Conservation (phyloP, 805 yeast species). For the Candida palmyrensis region DNA sequence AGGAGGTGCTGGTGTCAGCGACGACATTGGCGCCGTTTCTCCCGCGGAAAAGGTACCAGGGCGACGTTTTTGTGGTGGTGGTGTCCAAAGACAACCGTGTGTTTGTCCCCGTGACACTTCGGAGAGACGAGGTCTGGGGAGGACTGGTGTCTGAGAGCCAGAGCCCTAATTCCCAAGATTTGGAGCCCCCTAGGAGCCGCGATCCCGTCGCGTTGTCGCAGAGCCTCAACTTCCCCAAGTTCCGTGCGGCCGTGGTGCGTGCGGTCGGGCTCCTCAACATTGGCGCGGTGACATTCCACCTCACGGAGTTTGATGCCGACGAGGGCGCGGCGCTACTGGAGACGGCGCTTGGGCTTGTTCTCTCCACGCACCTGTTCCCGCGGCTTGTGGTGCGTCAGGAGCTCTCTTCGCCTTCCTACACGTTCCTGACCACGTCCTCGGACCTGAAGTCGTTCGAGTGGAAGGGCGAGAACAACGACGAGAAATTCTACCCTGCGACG, state of each 20-base stretch:
- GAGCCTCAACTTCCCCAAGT: no score
- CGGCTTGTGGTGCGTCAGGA: conserved; percentile 33
- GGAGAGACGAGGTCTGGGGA: no score
- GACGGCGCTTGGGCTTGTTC: conserved; percentile 32
- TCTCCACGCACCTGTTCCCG: conserved; percentile 24
- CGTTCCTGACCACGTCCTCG: conserved; percentile 47
- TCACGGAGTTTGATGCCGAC: conserved; percentile 64
- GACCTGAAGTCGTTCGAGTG: conserved; percentile 52
- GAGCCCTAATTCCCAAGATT: no score
- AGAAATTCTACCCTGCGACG: conserved; percentile 51
- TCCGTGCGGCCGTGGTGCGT: no score
- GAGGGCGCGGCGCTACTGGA: conserved; percentile 57
- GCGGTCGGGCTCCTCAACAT: conserved; percentile 30
- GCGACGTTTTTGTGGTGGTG: no score
- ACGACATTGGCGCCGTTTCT: no score
- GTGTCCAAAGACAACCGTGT: conserved; percentile 58
- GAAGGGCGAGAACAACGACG: conserved; percentile 33
- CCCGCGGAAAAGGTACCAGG: no score
- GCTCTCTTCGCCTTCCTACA: conserved; percentile 27
- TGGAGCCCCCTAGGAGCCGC: no score
- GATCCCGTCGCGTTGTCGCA: no score
- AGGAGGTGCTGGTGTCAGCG: no score
- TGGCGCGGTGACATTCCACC: conserved; percentile 39
- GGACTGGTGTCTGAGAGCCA: no score
- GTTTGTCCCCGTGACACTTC: conserved; percentile 55